Evolutionary conservation across 768 basidiomycete genomes (phyloP).

Genomic region (Russula virescens): DNA sequence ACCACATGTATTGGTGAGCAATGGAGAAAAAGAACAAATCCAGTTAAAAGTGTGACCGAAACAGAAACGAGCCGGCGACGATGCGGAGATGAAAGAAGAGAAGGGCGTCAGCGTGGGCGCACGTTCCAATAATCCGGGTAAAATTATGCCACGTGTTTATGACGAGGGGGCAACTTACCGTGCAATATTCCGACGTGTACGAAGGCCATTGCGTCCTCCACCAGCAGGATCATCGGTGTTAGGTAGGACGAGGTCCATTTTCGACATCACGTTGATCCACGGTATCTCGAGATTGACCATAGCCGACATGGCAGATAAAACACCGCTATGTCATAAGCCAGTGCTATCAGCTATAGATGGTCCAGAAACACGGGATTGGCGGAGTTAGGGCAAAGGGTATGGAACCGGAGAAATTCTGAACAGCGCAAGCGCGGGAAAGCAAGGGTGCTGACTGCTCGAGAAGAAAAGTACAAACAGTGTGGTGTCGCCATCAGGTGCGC

Average conservation of each 20-base stretch:
- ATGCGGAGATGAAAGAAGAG: slow-evolving; percentile 26
- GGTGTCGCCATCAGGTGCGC: slow-evolving; percentile 2
- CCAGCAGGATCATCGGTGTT: slow-evolving; percentile 52
- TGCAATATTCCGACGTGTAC: slow-evolving; percentile 74
- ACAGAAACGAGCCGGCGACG: slow-evolving; percentile 4
- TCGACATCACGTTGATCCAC: slow-evolving; percentile 97
- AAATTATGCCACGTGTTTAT: slow-evolving; percentile 19
- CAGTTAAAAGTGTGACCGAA: slow-evolving; percentile 18
- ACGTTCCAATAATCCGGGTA: slow-evolving; percentile 12
- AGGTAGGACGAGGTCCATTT: slow-evolving; percentile 91
- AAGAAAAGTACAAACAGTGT: neutral
- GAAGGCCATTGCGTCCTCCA: slow-evolving; percentile 62
- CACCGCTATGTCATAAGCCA: slow-evolving; percentile 52
- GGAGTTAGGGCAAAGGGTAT: slow-evolving; percentile 19
- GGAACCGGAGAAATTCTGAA: neutral
- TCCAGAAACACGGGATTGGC: slow-evolving; percentile 10
- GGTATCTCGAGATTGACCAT: slow-evolving; percentile 98
- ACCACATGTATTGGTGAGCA: slow-evolving; percentile 12
- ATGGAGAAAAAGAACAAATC: slow-evolving; percentile 15
- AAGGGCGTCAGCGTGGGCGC: slow-evolving; percentile 16
- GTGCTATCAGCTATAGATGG: slow-evolving; percentile 15
- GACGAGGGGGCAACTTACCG: slow-evolving; percentile 42
- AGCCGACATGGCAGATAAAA: slow-evolving; percentile 95
- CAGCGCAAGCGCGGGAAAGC: neutral
- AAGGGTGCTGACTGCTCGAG: neutral